These are phyloP conservation scores for Sphagnum magellanicum DNA, from an alignment of 228 moss, liverwort and hornwort genomes.

Conservation along the genomic window DNA sequence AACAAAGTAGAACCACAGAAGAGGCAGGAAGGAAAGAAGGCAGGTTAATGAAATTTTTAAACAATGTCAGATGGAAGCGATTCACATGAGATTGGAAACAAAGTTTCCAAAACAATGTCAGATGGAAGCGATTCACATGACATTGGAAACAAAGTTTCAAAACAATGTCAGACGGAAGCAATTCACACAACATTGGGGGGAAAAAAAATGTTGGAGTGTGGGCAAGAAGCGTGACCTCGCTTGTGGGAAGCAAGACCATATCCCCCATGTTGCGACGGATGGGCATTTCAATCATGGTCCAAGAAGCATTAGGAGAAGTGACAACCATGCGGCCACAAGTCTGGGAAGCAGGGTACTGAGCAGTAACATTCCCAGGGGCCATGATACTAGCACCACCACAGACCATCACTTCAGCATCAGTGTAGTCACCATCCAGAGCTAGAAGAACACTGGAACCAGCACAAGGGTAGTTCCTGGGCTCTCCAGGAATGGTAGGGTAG, in stretches of 20 bases:
- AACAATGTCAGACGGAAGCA: too few species aligned
- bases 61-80: too few species aligned
- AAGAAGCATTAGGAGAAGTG: slow-evolving; percentile 14
- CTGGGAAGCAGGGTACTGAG: slow-evolving; percentile 41
- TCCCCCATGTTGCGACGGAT: slow-evolving; percentile 52
- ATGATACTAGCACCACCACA: slow-evolving; percentile 46
- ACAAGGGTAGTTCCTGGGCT: slow-evolving; percentile 52
- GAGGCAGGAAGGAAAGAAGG: too few species aligned
- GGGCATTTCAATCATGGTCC: slow-evolving; percentile 52
- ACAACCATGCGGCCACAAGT: slow-evolving; percentile 33
- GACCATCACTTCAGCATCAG: slow-evolving; percentile 33
- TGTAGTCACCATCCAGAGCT: slow-evolving; percentile 20
- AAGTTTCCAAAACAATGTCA: too few species aligned
- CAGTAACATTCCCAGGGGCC: slow-evolving; percentile 36
- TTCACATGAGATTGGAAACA: too few species aligned
- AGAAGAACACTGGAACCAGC: slow-evolving; percentile 54
- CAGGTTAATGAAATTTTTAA: too few species aligned
- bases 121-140: too few species aligned
- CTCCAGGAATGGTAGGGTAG: slow-evolving; percentile 42
- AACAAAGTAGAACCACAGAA: too few species aligned
- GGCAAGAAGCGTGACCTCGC: slow-evolving; percentile 13
- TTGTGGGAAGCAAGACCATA: slow-evolving; percentile 50
- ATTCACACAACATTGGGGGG: too few species aligned
- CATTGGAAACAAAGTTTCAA: too few species aligned
- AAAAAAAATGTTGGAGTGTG: too few species aligned